Percentiles rank a stretch among this genome's conserved stretches.
phyloP scores from a whole-genome alignment of 495 filamentous ascomycete genomes.

The Neurospora discreta region DNA sequence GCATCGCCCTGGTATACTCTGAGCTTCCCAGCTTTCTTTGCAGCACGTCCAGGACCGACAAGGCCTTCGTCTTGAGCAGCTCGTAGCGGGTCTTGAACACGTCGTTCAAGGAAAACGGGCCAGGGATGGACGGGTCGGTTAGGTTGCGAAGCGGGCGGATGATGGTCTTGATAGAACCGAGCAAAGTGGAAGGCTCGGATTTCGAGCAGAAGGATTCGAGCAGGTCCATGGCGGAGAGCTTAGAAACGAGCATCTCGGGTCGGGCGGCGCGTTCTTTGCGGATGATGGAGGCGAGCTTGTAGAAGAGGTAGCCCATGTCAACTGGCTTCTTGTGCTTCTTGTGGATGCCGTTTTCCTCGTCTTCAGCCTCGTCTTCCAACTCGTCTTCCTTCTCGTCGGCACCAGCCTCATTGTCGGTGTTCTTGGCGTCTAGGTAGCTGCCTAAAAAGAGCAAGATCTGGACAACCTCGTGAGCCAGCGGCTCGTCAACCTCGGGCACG shows the following conservation, averaged over 20 bases:
- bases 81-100: conserved; percentile 57
- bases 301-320: conserved; percentile 59
- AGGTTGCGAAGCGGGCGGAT: conserved; percentile 75
- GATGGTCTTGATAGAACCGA: conserved; percentile 49
- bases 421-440: conserved; percentile 14
- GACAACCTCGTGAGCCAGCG: conserved; percentile 58
- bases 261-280: conserved; percentile 63
- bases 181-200: conserved; percentile 46
- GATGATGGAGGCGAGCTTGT: conserved; percentile 62
- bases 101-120: conserved; percentile 53
- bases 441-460: conserved; percentile 69
- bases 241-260: conserved; percentile 50
- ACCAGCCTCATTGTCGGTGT: conserved; percentile 18
- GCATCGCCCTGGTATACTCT: conserved; percentile 58
- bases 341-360: conserved; percentile 11
- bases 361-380: conserved; percentile 33
- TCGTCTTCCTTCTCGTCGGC: conserved; percentile 29
- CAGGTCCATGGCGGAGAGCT: conserved; percentile 65
- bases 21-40: conserved; percentile 78
- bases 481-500: conserved; percentile 49
- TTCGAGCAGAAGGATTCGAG: conserved; percentile 48
- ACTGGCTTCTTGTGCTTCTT: conserved; percentile 12
- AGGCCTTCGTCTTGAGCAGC: conserved; percentile 52
- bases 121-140: conserved; percentile 63
- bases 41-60: conserved; percentile 60